These are phyloP conservation scores for Dipodascus albidus DNA, from an alignment of 805 yeast genomes.

Conservation along the genomic window DNA sequence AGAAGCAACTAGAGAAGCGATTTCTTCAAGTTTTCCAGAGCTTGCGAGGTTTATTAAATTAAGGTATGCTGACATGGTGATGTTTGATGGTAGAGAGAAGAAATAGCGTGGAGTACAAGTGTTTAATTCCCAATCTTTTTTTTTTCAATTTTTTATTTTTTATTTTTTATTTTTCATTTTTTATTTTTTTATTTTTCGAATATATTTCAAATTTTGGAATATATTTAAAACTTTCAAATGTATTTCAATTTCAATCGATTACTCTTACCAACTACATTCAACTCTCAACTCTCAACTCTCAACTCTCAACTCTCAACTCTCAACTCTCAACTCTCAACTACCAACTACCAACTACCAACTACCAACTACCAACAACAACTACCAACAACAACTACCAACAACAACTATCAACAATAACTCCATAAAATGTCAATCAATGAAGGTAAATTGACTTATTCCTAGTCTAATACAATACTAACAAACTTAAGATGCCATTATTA, in stretches of 20 bases:
- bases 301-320: too few species aligned
- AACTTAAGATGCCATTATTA: conserved; percentile 11
- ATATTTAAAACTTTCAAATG: too few species aligned
- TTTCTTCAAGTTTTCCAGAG: background rate
- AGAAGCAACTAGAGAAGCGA: background rate
- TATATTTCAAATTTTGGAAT: too few species aligned
- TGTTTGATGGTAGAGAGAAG: background rate
- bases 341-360: background rate
- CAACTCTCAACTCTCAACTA: too few species aligned
- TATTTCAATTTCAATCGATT: too few species aligned
- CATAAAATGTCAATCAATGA: background rate
- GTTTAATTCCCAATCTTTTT: background rate
- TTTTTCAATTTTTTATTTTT: background rate
- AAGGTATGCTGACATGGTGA: background rate
- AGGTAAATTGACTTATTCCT: background rate
- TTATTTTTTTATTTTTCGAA: too few species aligned
- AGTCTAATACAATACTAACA: too few species aligned
- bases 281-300: too few species aligned
- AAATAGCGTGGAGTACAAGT: background rate
- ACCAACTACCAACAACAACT: background rate
- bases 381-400: background rate
- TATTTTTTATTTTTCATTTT: too few species aligned
- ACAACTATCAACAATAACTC: background rate
- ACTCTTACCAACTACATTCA: too few species aligned
- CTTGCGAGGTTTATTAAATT: background rate